Percentiles rank a stretch among this genome's conserved stretches.
Evolutionary conservation across 2,329 filamentous ascomycete genomes (phyloP).

Genomic region (Botrytis tulipae): DNA sequence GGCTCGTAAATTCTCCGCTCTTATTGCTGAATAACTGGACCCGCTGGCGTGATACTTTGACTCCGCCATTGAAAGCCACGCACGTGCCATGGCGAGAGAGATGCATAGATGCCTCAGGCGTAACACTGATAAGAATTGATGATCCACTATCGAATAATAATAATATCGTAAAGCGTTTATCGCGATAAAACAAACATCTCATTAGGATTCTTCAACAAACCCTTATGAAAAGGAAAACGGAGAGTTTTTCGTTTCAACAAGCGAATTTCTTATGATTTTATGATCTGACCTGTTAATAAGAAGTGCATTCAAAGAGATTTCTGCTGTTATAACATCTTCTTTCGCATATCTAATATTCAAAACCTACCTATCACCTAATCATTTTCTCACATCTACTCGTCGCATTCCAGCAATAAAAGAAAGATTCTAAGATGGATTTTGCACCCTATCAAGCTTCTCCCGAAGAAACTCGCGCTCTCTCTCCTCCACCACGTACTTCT

Average conservation of each 20-base stretch:
- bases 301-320: not conserved
- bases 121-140: not conserved
- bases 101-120: not conserved
- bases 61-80: not conserved
- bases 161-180: conserved; percentile 8
- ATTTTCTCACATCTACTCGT: not conserved
- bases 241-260: not conserved
- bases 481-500: conserved; percentile 53
- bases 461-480: conserved; percentile 77
- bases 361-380: not conserved
- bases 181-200: conserved; percentile 6
- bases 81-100: too few relatives aligned
- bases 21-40: not conserved
- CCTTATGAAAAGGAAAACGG: not conserved
- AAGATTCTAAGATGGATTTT: conserved; percentile 68
- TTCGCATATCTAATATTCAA: not conserved
- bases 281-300: not conserved
- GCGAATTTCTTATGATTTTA: not conserved
- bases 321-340: not conserved
- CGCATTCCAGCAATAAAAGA: not conserved
- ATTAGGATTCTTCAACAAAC: not conserved
- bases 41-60: not conserved
- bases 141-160: conserved; percentile 1
- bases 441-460: conserved; percentile 96
- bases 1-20: not conserved